Conservation (phyloP, 2,329 filamentous ascomycete species). For the Magnaporthiopsis incrustans region DNA sequence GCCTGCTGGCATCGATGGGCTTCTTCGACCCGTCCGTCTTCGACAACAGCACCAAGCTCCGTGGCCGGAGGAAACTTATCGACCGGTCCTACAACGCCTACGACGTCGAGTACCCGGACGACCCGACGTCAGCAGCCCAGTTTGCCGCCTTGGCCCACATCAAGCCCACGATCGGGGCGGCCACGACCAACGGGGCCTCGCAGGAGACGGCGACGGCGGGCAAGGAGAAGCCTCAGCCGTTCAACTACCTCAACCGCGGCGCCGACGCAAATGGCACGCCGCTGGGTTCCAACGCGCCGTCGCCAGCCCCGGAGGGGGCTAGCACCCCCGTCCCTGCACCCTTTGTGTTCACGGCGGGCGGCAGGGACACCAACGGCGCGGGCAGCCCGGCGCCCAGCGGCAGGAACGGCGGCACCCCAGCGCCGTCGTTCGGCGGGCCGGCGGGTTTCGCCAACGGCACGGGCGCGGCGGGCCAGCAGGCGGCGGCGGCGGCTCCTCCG, state of each 20-base stretch:
- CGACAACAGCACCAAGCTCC: slow-evolving; percentile 72
- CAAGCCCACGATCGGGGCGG: slow-evolving; percentile 48
- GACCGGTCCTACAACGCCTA: slow-evolving; percentile 90
- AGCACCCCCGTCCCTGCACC: slow-evolving; percentile 56
- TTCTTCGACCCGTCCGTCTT: slow-evolving; percentile 86
- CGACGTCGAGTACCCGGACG: slow-evolving; percentile 78
- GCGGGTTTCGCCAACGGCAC: slow-evolving; percentile 2
- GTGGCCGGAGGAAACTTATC: slow-evolving; percentile 70
- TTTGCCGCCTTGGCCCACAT: slow-evolving; percentile 53
- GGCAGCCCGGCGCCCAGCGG: slow-evolving; percentile 46
- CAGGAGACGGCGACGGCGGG: slow-evolving; percentile 44
- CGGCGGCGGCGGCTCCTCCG: slow-evolving; percentile 12
- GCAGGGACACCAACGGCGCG: slow-evolving; percentile 35
- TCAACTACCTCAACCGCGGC: slow-evolving; percentile 58
- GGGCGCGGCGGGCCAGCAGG: background rate
- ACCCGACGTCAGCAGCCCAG: slow-evolving; percentile 81
- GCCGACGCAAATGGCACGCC: slow-evolving; percentile 69
- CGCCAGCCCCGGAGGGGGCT: slow-evolving; percentile 71
- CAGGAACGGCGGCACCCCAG: slow-evolving; percentile 31
- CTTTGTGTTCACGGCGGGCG: slow-evolving; percentile 43
- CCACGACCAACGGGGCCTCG: slow-evolving; percentile 28
- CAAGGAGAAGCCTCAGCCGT: slow-evolving; percentile 56
- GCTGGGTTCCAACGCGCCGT: slow-evolving; percentile 76
- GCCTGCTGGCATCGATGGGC: slow-evolving; percentile 91
- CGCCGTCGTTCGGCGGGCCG: slow-evolving; percentile 24